These are phyloP conservation scores for Termitomyces bulborhizus DNA, from an alignment of 768 basidiomycete genomes.

Conservation along the genomic window DNA sequence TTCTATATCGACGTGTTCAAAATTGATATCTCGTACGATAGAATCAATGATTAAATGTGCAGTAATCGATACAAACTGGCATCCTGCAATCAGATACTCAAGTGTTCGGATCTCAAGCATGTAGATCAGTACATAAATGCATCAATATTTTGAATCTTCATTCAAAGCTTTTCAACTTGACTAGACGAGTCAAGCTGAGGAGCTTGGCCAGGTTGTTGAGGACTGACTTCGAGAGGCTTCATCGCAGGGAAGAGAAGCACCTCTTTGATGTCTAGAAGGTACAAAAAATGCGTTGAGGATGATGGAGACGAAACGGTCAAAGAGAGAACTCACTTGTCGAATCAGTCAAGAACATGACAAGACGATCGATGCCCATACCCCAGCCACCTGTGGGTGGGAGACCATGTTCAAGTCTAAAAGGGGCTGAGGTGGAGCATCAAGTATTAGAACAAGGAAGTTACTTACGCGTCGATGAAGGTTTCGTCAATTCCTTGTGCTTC, in stretches of 20 bases:
- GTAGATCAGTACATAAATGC: background rate
- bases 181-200: constrained; percentile 23
- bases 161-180: constrained; percentile 18
- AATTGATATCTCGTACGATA: too few species aligned
- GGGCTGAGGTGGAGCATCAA: constrained; percentile 5
- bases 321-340: constrained; percentile 64
- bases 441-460: constrained; percentile 12
- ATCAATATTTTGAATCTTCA: constrained; percentile 4
- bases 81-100: too few species aligned
- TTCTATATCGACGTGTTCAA: too few species aligned
- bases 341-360: constrained; percentile 98
- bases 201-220: constrained; percentile 15
- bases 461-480: constrained; percentile 90
- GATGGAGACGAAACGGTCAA: background rate
- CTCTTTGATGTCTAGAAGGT: constrained; percentile 82
- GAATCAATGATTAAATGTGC: too few species aligned
- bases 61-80: too few species aligned
- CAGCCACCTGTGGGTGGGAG: constrained; percentile 97
- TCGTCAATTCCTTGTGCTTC: constrained; percentile 98
- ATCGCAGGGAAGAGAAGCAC: constrained; percentile 96
- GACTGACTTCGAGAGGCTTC: constrained; percentile 67
- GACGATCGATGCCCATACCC: constrained; percentile 92
- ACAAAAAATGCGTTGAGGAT: background rate
- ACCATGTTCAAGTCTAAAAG: constrained; percentile 83
- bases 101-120: too few species aligned